These are phyloP conservation scores for Bretziella fagacearum DNA, from an alignment of 2,329 filamentous ascomycete genomes.

Conservation along the genomic window DNA sequence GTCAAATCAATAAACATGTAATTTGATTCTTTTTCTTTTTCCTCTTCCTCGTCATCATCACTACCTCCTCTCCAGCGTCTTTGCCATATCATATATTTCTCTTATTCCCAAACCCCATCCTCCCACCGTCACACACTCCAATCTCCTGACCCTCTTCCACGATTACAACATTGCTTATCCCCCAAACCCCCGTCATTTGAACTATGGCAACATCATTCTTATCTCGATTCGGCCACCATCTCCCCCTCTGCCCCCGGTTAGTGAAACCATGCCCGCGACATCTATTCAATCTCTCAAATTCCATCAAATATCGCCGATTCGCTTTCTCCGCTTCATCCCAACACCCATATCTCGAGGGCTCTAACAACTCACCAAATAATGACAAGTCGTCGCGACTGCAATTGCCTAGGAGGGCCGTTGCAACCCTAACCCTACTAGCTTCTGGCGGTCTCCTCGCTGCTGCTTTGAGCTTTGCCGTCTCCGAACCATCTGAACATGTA, in stretches of 20 bases:
- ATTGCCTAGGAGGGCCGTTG: neutral
- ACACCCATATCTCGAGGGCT: slow-evolving; percentile 2
- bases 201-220: slow-evolving; percentile 15
- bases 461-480: slow-evolving; percentile 7
- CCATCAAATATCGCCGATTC: neutral
- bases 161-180: slow-evolving; percentile 13
- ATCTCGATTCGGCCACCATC: slow-evolving; percentile 12
- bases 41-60: neutral
- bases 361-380: neutral
- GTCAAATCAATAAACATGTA: too few species aligned
- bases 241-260: slow-evolving; percentile 6
- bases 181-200: slow-evolving; percentile 7
- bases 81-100: slow-evolving; percentile 11
- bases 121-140: too few species aligned
- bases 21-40: too few species aligned
- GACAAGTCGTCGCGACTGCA: too few species aligned
- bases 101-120: slow-evolving; percentile 1
- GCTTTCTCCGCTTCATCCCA: neutral
- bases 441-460: slow-evolving; percentile 10
- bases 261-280: slow-evolving; percentile 11
- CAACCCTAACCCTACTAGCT: slow-evolving; percentile 15
- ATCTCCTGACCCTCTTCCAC: too few species aligned
- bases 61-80: slow-evolving; percentile 3
- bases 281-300: neutral
- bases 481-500: slow-evolving; percentile 3